Evolutionary conservation across 495 filamentous ascomycete genomes (phyloP), one percentile per base, ranked within the genome.

Genomic region (Lasiosphaeris hirsuta): DNA sequence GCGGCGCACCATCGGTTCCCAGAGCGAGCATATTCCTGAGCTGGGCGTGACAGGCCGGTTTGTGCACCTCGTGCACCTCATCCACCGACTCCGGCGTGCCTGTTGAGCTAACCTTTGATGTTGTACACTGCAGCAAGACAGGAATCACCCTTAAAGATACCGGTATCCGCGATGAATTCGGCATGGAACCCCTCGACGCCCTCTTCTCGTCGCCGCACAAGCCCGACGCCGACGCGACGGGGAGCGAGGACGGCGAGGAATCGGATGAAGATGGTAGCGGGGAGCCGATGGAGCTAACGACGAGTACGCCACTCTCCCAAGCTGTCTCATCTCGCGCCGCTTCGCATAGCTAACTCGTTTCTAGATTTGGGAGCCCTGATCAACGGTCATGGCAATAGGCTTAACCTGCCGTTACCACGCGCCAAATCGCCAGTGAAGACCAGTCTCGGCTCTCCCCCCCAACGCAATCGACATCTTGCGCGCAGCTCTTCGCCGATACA

Each of bases 91-190:
- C 23, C 5, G 23, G 23, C 23, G 23, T 30, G 23, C 5, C 5
- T 30, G 2, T 30, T 30, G 23, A 55, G 54, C 57, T 65, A 38
- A 64, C 43, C 13, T 38, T 45, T 18, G 9, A 34, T 54, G 35
- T 23, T 38, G 36, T 0, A 10, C 10, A 13, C 33, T 11, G n/a
- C 62, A 80, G 76, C 34, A 83, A 93, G 81, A 98, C 94, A 8
- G 94, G 94, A 18, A 78, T 95, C 34, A 88, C 84, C 1, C 70
- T 98, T 30, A 81, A 83, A 66, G 90, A 97, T 72, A 82, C 79
- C 52, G 90, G 90, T 40, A 74, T 87, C 51, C 86, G 90, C 73
- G 91, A 97, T 73, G 94, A 92, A 67, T 76, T 96, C 79, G 94
- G 95, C 70, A 82, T 98, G 73, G 91, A 97, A 69, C 84, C 85